Evolutionary conservation across 2,329 filamentous ascomycete species (phyloP), one percentile per base, ranked within the genome.

Genomic region (Zymoseptoria tritici): DNA sequence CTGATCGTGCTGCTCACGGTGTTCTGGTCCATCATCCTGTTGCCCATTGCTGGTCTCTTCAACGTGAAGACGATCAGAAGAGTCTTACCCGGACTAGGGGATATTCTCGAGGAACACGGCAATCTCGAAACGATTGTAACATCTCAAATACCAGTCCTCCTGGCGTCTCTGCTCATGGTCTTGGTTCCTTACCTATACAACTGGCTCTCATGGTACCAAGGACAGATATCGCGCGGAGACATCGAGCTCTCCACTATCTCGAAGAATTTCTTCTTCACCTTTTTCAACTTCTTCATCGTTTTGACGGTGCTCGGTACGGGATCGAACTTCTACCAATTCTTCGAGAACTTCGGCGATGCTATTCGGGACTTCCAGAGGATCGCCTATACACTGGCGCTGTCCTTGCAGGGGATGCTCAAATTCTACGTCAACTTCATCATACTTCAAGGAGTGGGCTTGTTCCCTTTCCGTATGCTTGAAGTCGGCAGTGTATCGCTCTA

Each of bases 201-300:
- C 68, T 97, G 87, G 79, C 83, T 99, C 9, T 91, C 93, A 2
- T 92, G 92, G 72, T 83, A 85, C 56, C 94, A 99, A 77, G 94
- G 94, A 54, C 95, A 95, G 86, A 90, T 96, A 56, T 97, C 94
- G 0, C 90, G 91, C 67, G 91, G 91, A 52, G 94, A 99, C 63
- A 87, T 99, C 21, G 94, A 97, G 74, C 81, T 99, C 6, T 97
- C 94, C 0, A 82, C 95, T 52, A 93, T 99, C 65, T 96, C 91
- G 57, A 99, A 99, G 78, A 99, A 97, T 75, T 99, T 97, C 77
- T 71, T 97, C 81, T 99, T 99, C 73, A 92, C 89, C 9, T 99
- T 99, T 76, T 97, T 99, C 83, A 99, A 99, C 76, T 90, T 97
- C 59, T 99, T 99, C 76, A 83, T 97, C 55, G 85, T 97, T 52